A percentile compares a stretch with the other conserved stretches of the same genome.
Conservation (phyloP, 1,139 yeast species). For the Hansenula sp. region DNA sequence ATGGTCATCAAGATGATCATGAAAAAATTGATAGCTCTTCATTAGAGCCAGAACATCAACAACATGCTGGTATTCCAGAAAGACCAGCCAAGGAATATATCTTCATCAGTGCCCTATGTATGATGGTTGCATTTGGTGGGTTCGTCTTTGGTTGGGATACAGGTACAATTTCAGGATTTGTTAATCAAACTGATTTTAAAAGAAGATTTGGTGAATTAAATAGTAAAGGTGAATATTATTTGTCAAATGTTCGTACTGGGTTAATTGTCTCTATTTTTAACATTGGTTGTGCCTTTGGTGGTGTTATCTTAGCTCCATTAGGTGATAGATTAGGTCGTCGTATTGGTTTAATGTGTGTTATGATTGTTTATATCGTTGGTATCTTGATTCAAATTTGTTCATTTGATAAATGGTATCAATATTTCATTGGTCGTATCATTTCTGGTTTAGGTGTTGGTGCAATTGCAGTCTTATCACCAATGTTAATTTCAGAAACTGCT, state of each 20-base stretch:
- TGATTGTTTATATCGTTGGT: constrained; percentile 54
- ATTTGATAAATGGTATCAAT: constrained; percentile 43
- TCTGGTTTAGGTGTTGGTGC: constrained; percentile 64
- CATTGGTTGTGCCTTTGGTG: constrained; percentile 67
- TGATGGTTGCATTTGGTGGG: constrained; percentile 60
- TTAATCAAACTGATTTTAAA: constrained; percentile 60
- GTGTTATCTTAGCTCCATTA: constrained; percentile 46
- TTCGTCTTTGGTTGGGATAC: constrained; percentile 70
- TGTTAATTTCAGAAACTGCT: constrained; percentile 58
- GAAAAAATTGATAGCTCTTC: background rate
- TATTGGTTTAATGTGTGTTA: constrained; percentile 46
- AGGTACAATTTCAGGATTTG: constrained; percentile 70
- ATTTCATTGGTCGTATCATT: constrained; percentile 54
- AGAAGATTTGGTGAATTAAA: constrained; percentile 38
- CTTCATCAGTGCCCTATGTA: constrained; percentile 36
- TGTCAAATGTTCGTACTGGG: constrained; percentile 51
- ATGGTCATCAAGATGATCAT: constrained; percentile 1
- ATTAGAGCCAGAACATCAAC: background rate
- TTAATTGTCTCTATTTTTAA: constrained; percentile 61
- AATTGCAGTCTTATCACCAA: constrained; percentile 54
- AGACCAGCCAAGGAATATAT: constrained; percentile 42
- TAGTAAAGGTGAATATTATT: constrained; percentile 28
- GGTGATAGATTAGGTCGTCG: constrained; percentile 59
- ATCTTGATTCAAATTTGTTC: constrained; percentile 57
- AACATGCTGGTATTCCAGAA: constrained; percentile 23